Percentiles rank a stretch among this genome's conserved stretches.
Evolutionary conservation across 495 filamentous ascomycete genomes (phyloP).

Genomic region (Aspergillus taichungensis): DNA sequence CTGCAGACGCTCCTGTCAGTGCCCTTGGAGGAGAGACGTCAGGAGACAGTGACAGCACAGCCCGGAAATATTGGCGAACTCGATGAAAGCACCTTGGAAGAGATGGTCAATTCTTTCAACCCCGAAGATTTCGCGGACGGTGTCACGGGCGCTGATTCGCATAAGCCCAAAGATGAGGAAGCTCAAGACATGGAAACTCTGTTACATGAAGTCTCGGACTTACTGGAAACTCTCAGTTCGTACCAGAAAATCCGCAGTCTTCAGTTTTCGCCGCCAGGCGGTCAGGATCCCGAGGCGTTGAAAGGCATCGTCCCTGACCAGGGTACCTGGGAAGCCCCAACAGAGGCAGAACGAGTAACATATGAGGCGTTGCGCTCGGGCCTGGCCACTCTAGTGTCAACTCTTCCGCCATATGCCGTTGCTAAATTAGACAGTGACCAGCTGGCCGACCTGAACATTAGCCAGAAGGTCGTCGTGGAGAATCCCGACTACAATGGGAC

Average conservation of each 20-base stretch:
- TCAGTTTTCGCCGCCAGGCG: conserved; percentile 31
- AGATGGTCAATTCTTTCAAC: conserved; percentile 41
- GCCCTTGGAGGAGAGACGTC: conserved; percentile 27
- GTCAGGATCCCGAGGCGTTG: conserved; percentile 31
- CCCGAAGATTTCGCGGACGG: conserved; percentile 28
- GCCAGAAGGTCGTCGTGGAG: conserved; percentile 67
- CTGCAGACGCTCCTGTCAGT: conserved; percentile 44
- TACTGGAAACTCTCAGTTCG: conserved; percentile 77
- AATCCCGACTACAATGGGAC: conserved; percentile 64
- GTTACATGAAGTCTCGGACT: conserved; percentile 68
- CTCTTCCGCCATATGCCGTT: conserved; percentile 76
- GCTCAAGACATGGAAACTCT: conserved; percentile 50
- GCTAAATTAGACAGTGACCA: conserved; percentile 80
- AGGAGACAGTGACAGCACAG: conserved; percentile 30
- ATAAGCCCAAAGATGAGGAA: conserved; percentile 36
- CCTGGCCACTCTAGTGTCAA: conserved; percentile 60
- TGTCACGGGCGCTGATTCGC: conserved; percentile 33
- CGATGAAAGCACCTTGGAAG: conserved; percentile 40
- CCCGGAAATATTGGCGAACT: conserved; percentile 36
- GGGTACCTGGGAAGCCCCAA: conserved; percentile 42
- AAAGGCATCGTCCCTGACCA: conserved; percentile 26
- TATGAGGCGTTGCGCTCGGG: conserved; percentile 71
- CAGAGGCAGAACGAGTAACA: conserved; percentile 56
- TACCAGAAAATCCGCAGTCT: conserved; percentile 77
- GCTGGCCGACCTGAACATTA: conserved; percentile 70